Conservation (phyloP, 169 alveolate genomes). For the Cystoisospora suis region DNA sequence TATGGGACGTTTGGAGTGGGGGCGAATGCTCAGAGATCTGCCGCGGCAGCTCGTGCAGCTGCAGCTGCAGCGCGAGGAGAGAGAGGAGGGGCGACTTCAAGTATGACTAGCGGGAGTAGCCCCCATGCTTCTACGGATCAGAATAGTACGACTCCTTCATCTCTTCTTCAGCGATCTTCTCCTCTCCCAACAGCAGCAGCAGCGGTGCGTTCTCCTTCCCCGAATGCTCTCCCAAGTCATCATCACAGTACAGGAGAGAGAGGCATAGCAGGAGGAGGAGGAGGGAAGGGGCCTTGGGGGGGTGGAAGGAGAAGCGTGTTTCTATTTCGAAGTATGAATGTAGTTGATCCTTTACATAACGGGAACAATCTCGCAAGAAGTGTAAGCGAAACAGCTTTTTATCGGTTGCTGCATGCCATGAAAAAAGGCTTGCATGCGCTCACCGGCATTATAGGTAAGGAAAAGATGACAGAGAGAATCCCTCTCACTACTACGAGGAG, state of each 20-base stretch:
- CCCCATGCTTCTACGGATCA: too few species aligned
- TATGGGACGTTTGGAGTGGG: conserved; percentile 21
- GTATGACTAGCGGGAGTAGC: too few species aligned
- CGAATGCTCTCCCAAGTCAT: too few species aligned
- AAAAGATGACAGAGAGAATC: neutral
- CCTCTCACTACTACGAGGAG: too few species aligned
- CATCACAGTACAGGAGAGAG: too few species aligned
- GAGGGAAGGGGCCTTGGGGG: conserved; percentile 16
- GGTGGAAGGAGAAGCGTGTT: conserved; percentile 47
- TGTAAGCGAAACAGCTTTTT: conserved; percentile 62
- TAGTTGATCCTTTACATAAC: conserved; percentile 65
- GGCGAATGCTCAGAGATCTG: conserved; percentile 3
- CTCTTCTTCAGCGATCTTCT: too few species aligned
- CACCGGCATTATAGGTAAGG: neutral
- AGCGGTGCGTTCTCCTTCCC: too few species aligned
- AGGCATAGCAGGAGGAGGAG: too few species aligned
- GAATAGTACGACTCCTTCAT: too few species aligned
- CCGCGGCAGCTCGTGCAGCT: neutral
- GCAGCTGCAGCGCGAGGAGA: neutral
- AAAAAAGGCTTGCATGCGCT: conserved; percentile 57
- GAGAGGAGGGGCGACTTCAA: neutral
- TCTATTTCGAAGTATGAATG: conserved; percentile 60
- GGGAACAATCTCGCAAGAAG: conserved; percentile 65
- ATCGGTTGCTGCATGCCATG: conserved; percentile 56
- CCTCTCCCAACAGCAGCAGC: too few species aligned